Base-by-base conservation (phyloP, 495 filamentous ascomycete species). In the Zalerion maritima region DNA sequence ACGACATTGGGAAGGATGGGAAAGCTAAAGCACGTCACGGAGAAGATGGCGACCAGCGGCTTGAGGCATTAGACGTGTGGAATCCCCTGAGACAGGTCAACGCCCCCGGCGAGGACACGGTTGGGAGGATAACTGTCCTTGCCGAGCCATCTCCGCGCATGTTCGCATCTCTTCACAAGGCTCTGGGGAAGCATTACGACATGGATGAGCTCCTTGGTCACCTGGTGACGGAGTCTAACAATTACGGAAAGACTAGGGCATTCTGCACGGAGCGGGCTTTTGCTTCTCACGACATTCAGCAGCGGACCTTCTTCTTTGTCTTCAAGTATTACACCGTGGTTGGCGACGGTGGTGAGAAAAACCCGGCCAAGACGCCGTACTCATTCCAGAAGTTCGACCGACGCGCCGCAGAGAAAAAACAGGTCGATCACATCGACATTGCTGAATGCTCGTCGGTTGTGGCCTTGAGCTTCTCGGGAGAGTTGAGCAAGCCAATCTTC, bases 311-410 rank as follows among this genome's bases (percentile, higher is more conserved):
- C 36, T 51, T 68, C 15, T 69, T 70, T 39, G 58, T 53, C 29
- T 69, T 71, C 39, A 66, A 70, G 34, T 70, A 67, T 28, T 67
- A 61, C 38, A 66, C 66, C 14, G 50, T 68, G 8, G 43, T 69
- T 6, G 58, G 50, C 8, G 42, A 55, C 7, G 54, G 50, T 19
- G 51, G 55, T 14, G 21, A 54, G 16, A n/a, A n/a, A n/a, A n/a
- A n/a, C n/a, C n/a, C n/a, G n/a, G n/a, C n/a, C 4, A 38, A 41
- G 8, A 43, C 22, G 1, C 67, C 67, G 0, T 58, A 61, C 42
- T 43, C 58, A n/a, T 71, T 66, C 66, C 67, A 70, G 29, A 29
- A 37, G 6, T 45, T 32, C 14, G 55, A 59, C 25, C 26, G 21
- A 2, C 45, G 47, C 2, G 45, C 49, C 3, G 34, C 55, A 2